Evolutionary conservation across 129 eudicot genomes (phyloP).

Genomic region (Apium graveolens): DNA sequence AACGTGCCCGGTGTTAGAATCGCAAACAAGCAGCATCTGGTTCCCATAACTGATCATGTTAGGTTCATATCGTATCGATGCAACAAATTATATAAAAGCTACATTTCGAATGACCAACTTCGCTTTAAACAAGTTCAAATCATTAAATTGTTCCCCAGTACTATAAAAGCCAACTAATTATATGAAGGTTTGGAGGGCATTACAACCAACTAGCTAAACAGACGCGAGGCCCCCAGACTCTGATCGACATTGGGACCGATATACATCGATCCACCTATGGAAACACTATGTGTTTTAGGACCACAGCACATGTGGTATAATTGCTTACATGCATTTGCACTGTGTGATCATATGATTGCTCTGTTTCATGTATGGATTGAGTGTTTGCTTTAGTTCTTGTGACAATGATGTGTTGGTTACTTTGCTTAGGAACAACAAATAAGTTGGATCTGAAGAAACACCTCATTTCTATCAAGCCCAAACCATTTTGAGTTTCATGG

Average conservation of each 20-base stretch:
- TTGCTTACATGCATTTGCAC: not conserved
- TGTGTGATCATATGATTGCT: slow-evolving; percentile 10
- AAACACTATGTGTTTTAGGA: not conserved
- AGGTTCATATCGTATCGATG: not conserved
- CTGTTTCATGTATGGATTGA: not conserved
- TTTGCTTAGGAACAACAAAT: not conserved
- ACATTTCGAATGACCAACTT: slow-evolving; percentile 1
- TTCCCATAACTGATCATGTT: slow-evolving; percentile 12
- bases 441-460: not conserved
- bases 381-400: slow-evolving; percentile 7
- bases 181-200: not conserved
- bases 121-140: not conserved
- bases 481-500: not conserved
- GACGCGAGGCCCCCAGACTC: not conserved
- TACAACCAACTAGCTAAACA: slow-evolving; percentile 5
- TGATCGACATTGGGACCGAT: slow-evolving; percentile 11
- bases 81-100: not conserved
- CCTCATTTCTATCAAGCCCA: not conserved
- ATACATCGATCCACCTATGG: not conserved
- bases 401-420: not conserved
- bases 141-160: not conserved
- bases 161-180: not conserved
- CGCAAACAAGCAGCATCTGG: slow-evolving; percentile 7
- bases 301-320: not conserved
- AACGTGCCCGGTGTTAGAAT: not conserved